Base-by-base conservation (phyloP, 805 yeast genomes). In the Starmerella sirachaensis region DNA sequence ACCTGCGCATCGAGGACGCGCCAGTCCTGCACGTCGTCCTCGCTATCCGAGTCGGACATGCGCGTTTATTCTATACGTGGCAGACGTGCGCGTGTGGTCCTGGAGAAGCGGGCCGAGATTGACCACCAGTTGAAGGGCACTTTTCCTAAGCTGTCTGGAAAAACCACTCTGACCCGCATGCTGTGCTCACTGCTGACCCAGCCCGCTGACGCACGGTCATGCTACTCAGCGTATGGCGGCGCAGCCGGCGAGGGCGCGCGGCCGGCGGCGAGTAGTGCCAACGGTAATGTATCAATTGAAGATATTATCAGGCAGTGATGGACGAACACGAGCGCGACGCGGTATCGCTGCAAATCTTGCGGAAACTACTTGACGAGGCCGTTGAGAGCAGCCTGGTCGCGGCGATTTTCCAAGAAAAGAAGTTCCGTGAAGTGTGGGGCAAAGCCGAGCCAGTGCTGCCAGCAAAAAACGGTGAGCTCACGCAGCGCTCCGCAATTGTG, bases 1-100 rank as follows among this genome's bases (percentile, higher is more conserved):
- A 52, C 46, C 3, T 36, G 28, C 17, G 51, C 37, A 18, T 40
- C 50, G 12, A 63, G 49, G 32, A 52, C 35, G 16, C 58, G 35
- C 25, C 32, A 29, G 69, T 68, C 64, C 41, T 63, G 68, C 35
- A 57, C 64, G 41, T 48, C 60, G 37, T 63, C 68, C 40, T 53
- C 53, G 19, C 53, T 41, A 28, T 59, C 63, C 12, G 38, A 31
- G 14, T 42, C 46, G 4, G 42, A 39, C 27, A 24, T 32, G 4
- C 13, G 28, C 13, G 13, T 6, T 12, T 9, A 25, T 10, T 14
- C 18, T 22, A 29, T 9, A 22, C 6, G 6, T 21, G n/a, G 13
- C n/a, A n/a, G n/a, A n/a, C n/a, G n/a, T n/a, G n/a, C n/a, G n/a
- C n/a, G n/a, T n/a, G n/a, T n/a, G n/a, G n/a, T n/a, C n/a, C n/a